phyloP scores from a whole-genome alignment of 495 filamentous ascomycete species.

The Pyrenula aspistea region DNA sequence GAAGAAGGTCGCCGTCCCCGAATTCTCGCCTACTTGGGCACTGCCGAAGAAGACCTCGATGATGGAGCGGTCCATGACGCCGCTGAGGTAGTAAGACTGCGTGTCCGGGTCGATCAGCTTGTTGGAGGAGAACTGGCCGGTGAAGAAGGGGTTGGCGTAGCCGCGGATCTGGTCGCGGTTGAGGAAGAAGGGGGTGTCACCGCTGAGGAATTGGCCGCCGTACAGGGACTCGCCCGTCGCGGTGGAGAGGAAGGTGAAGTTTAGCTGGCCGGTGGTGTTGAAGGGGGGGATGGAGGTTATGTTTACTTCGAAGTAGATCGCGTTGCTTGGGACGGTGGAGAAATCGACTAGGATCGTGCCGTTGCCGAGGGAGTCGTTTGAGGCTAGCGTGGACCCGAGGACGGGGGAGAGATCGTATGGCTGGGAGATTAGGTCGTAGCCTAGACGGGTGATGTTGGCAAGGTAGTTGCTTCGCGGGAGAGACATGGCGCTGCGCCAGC shows the following conservation, averaged over 20 bases:
- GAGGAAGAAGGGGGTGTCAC: slow-evolving; percentile 33
- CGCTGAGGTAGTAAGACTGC: slow-evolving; percentile 19
- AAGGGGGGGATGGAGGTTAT: slow-evolving; percentile 23
- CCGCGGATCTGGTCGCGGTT: slow-evolving; percentile 27
- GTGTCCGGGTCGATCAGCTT: slow-evolving; percentile 18
- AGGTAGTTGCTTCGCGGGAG: slow-evolving; percentile 31
- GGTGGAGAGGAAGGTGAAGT: slow-evolving; percentile 38
- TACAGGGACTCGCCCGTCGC: slow-evolving; percentile 29
- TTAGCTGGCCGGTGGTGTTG: slow-evolving; percentile 25
- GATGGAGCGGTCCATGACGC: slow-evolving; percentile 36
- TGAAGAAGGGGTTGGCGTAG: slow-evolving; percentile 39
- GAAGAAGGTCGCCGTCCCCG: slow-evolving; percentile 33
- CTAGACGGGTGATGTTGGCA: slow-evolving; percentile 24
- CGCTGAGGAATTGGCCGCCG: slow-evolving; percentile 31
- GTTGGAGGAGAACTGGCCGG: slow-evolving; percentile 29
- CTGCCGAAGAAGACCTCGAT: slow-evolving; percentile 35
- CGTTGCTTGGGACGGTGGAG: slow-evolving; percentile 22
- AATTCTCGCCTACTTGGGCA: slow-evolving; percentile 20
- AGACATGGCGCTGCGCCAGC: slow-evolving; percentile 40
- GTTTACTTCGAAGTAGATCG: slow-evolving; percentile 32
- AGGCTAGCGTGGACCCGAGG: slow-evolving; percentile 14
- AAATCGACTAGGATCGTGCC: slow-evolving; percentile 25
- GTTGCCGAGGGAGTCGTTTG: slow-evolving; percentile 18
- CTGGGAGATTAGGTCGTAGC: slow-evolving; percentile 30
- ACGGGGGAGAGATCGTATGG: slow-evolving; percentile 22